Base-by-base conservation (phyloP, 208 protist species). In the Spongospora subterranea region DNA sequence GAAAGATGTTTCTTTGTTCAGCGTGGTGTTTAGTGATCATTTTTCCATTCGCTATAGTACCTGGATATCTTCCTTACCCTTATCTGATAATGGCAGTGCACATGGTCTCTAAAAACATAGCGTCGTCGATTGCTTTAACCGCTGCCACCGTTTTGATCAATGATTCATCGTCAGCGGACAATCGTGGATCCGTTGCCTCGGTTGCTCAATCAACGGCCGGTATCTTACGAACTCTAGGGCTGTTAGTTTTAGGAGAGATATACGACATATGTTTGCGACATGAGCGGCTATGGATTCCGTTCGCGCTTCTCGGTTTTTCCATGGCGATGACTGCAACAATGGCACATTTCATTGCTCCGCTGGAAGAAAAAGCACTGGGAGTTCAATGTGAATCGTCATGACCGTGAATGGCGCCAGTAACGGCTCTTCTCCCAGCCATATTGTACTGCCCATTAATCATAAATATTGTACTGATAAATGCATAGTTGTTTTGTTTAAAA, bases 201-300 rank as follows among this genome's bases (percentile, higher is more conserved):
- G 20, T 65, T 17, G 54, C 54, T 29, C 54, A 65, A 29, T 65
- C 54, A 29, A 17, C 29, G 17, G 54, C 54, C 54, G 54, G 20
- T 65, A 65, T 65, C 54, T 17, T 29, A 29, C 54, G 54, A 65
- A 32, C 20, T 65, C 17, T 65, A 17, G 54, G 54, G 20, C 20
- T 29, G 54, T 65, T 65, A 17, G 29, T 29, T 29, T 17, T 65
- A 17, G 54, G 54, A 65, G 17, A 17, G 29, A 17, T 65, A 29
- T 65, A 65, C 54, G 54, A 65, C 54, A 17, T 65, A 29, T 65
- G n/a, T n/a, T n/a, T n/a, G n/a, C n/a, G n/a, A n/a, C n/a, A n/a
- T n/a, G n/a, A n/a, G n/a, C n/a, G n/a, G n/a, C n/a, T n/a, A n/a
- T n/a, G n/a, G n/a, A n/a, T n/a, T n/a, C n/a, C n/a, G n/a, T n/a